Base-by-base conservation (phyloP, 257 asterid genomes). In the Solanum corneliomulleri region DNA sequence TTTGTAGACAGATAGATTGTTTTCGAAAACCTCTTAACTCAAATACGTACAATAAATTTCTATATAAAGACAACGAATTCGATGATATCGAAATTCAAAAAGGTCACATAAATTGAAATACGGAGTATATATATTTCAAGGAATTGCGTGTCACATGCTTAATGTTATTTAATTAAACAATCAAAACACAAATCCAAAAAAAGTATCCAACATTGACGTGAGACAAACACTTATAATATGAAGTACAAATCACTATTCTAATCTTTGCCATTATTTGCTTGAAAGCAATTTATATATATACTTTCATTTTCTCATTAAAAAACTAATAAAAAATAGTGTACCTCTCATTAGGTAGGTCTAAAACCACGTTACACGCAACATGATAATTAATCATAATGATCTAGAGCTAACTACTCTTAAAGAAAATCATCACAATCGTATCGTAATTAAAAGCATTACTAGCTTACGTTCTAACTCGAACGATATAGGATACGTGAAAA, bases 401-500 rank as follows among this genome's bases (percentile, higher is more conserved):
- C 4, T 75, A 75, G 10, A 75, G 31, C 12, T 29, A 75, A 75
- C 13, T 39, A 75, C 29, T 39, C 56, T 7, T 39, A 27, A 27
- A 75, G 82, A 39, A 21, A 75, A 41, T 41, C 6, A 23, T 41
- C 11, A 23, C 35, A 75, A 75, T 41, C 12, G 18, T 41, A 0
- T 42, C 45, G 13, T 42, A 2, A 6, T 11, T 16, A 2, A 25
- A 27, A 11, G 2, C 9, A 25, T 25, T 23, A 25, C 35, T 66
- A 66, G 35, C 35, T 64, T 64, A 25, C 0, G 2, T 2, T 64
- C 3, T 4, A 9, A 64, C 8, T 25, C 71, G 2, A 64, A 11
- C 0, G 8, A 7, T 15, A 27, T 27, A 0, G 1, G 3, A 1
- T 31, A 15, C 6, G 12, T 3, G 1, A 0, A 0, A 29, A 3